Evolutionary conservation across 805 yeast genomes (phyloP).

Genomic region (Spathaspora hagerdaliae): DNA sequence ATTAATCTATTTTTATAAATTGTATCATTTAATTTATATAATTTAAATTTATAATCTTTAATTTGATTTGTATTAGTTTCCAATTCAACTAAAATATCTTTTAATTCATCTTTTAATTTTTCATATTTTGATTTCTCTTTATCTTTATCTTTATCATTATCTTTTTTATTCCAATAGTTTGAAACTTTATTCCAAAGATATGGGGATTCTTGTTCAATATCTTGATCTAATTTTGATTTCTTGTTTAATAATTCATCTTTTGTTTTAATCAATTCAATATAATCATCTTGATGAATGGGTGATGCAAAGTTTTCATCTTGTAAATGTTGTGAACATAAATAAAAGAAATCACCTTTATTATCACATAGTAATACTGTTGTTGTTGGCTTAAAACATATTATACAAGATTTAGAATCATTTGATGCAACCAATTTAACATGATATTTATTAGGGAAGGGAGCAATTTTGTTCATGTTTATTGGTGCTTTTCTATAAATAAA

Average conservation of each 20-base stretch:
- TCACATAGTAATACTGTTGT: slow-evolving; percentile 42
- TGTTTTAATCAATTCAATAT: slow-evolving; percentile 17
- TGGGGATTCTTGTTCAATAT: slow-evolving; percentile 28
- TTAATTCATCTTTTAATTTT: slow-evolving; percentile 8
- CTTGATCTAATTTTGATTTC: slow-evolving; percentile 15
- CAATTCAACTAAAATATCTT: slow-evolving; percentile 11
- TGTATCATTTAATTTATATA: slow-evolving; percentile 35
- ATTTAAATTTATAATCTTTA: slow-evolving; percentile 28
- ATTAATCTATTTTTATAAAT: slow-evolving; percentile 41
- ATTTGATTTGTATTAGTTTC: slow-evolving; percentile 13
- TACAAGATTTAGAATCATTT: slow-evolving; percentile 42
- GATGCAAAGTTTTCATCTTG: slow-evolving; percentile 45
- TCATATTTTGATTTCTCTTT: slow-evolving; percentile 20
- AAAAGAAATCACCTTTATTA: slow-evolving; percentile 49
- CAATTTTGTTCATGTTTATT: background rate
- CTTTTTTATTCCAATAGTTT: slow-evolving; percentile 11
- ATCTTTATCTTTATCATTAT: slow-evolving; percentile 8
- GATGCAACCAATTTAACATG: slow-evolving; percentile 39
- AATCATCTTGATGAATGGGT: slow-evolving; percentile 32
- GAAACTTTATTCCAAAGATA: slow-evolving; percentile 29
- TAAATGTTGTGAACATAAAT: slow-evolving; percentile 46
- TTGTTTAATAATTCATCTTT: slow-evolving; percentile 17
- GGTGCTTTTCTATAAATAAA: too few species aligned
- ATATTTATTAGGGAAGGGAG: slow-evolving; percentile 35
- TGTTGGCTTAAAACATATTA: slow-evolving; percentile 48